Evolutionary conservation across 164 flowering plant species (phyloP).

Genomic region (Chimonanthus praecox): DNA sequence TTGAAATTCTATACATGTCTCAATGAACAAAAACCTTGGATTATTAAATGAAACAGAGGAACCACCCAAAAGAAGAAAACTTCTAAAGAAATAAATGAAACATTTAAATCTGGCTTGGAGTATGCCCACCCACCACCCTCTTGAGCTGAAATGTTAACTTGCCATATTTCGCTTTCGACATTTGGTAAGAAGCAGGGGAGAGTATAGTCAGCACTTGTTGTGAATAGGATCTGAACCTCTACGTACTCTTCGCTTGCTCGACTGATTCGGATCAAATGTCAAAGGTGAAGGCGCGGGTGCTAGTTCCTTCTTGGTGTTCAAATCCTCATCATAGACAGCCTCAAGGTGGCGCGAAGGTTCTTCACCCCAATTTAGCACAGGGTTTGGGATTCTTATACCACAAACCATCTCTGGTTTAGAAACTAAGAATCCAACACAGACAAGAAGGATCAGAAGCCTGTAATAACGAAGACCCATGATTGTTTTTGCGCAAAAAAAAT

Average conservation of each 20-base stretch:
- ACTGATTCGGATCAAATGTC: conserved; percentile 44
- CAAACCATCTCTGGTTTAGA: conserved; percentile 37
- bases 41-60: conserved; percentile 16
- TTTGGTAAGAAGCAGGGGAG: background rate
- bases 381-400: conserved; percentile 43
- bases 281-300: conserved; percentile 53
- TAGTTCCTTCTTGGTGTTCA: conserved; percentile 19
- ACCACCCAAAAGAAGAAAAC: conserved; percentile 22
- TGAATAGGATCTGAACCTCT: conserved; percentile 82
- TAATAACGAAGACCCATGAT: conserved; percentile 37
- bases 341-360: background rate
- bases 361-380: conserved; percentile 36
- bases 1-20: conserved; percentile 16
- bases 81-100: conserved; percentile 7
- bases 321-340: conserved; percentile 16
- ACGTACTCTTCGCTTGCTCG: conserved; percentile 56
- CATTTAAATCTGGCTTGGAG: background rate
- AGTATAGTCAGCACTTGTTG: conserved; percentile 46
- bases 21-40: conserved; percentile 12
- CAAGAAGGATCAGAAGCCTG: conserved; percentile 33
- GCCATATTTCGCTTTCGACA: too few relatives aligned
- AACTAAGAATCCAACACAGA: conserved; percentile 39
- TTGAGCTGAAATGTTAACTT: background rate
- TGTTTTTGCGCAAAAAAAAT: conserved; percentile 5
- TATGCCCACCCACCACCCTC: background rate